Evolutionary conservation across 1,284 basidiomycete species (phyloP).

Genomic region (Cryptococcus deneoformans): DNA sequence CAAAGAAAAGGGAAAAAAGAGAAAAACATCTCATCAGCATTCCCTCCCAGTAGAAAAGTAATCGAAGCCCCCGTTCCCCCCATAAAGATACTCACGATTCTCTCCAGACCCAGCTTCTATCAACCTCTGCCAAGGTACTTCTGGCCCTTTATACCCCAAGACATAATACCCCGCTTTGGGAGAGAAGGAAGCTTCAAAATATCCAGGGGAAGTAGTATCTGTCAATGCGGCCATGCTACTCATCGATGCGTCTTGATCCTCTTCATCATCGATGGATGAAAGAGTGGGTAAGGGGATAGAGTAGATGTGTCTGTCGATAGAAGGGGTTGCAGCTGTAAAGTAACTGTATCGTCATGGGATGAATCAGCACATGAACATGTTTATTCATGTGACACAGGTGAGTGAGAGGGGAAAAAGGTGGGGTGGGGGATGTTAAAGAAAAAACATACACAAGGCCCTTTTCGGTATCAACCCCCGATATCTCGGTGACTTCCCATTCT

Average conservation of each 20-base stretch:
- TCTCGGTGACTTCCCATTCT: conserved; percentile 82
- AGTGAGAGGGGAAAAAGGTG: conserved; percentile 7
- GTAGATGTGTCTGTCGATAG: conserved; percentile 80
- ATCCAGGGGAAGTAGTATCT: conserved; percentile 60
- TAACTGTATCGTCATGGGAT: conserved; percentile 57
- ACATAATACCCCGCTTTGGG: conserved; percentile 81
- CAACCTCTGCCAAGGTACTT: conserved; percentile 82
- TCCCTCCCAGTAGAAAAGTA: background rate
- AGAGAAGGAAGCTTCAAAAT: conserved; percentile 70
- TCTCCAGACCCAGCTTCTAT: conserved; percentile 52
- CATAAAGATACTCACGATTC: conserved; percentile 1
- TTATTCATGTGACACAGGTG: background rate
- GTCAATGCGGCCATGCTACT: conserved; percentile 58
- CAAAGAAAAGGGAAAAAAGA: background rate
- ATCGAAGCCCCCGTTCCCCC: background rate
- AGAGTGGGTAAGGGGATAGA: conserved; percentile 62
- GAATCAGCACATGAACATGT: too few species aligned
- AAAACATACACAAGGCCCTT: conserved; percentile 66
- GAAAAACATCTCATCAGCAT: background rate
- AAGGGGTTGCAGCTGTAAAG: conserved; percentile 80
- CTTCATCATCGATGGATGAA: background rate
- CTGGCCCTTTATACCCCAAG: conserved; percentile 74
- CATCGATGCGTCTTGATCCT: conserved; percentile 21
- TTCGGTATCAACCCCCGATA: conserved; percentile 67
- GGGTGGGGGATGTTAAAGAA: background rate